Evolutionary conservation across 1,284 basidiomycete genomes (phyloP).

Genomic region (Irpex lacteus): DNA sequence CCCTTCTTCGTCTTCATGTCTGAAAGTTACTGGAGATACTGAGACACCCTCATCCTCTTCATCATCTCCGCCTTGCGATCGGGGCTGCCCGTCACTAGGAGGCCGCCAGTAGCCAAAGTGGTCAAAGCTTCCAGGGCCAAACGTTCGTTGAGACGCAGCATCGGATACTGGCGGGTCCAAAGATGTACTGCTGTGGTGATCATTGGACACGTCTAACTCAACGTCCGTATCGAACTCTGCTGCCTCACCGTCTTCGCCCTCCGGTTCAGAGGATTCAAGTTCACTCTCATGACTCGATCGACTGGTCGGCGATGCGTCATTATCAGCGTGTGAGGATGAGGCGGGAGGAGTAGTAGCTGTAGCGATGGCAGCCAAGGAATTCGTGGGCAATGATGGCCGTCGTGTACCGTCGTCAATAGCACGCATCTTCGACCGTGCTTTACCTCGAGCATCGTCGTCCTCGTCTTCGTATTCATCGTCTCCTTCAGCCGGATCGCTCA

Average conservation of each 20-base stretch:
- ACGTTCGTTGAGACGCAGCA: conserved; percentile 49
- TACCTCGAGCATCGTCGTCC: conserved; percentile 31
- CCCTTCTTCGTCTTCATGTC: conserved; percentile 18
- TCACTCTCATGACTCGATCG: conserved; percentile 8
- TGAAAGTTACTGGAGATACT: conserved; percentile 24
- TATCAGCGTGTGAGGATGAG: not conserved
- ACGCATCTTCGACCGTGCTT: conserved; percentile 41
- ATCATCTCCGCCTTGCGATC: conserved; percentile 13
- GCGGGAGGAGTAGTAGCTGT: conserved; percentile 9
- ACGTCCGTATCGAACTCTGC: conserved; percentile 38
- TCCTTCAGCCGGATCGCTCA: conserved; percentile 18
- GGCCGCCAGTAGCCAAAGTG: conserved; percentile 16
- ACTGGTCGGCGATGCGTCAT: conserved; percentile 9
- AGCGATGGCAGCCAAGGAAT: conserved; percentile 18
- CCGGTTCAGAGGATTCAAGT: conserved; percentile 16
- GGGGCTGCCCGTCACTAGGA: conserved; percentile 4
- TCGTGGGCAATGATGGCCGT: conserved; percentile 43
- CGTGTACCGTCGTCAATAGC: conserved; percentile 45
- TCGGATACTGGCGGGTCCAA: conserved; percentile 33
- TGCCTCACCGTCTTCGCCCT: conserved; percentile 22
- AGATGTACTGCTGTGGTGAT: not conserved
- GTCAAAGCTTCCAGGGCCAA: conserved; percentile 27
- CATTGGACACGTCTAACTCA: conserved; percentile 29
- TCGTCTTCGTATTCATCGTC: conserved; percentile 32
- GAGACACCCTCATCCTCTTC: conserved; percentile 40